Evolutionary conservation across 2,329 filamentous ascomycete species (phyloP).

Genomic region (Calonectria fujianensis): DNA sequence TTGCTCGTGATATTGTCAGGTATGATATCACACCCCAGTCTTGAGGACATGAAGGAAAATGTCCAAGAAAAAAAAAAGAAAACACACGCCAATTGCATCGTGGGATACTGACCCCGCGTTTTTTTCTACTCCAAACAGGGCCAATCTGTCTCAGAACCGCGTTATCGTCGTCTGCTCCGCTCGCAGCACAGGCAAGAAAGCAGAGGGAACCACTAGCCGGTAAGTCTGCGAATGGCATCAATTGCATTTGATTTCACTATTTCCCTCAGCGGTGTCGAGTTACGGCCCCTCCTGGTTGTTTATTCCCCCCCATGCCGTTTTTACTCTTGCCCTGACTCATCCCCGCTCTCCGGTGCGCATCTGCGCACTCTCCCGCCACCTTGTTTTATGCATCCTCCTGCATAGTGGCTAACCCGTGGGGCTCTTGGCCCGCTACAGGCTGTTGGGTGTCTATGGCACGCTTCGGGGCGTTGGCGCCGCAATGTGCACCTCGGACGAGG

Average conservation of each 20-base stretch:
- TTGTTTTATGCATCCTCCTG: constrained; percentile 21
- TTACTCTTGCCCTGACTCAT: constrained; percentile 14
- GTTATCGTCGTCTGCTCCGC: constrained; percentile 97
- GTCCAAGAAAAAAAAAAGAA: constrained; percentile 32
- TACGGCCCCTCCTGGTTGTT: constrained; percentile 2
- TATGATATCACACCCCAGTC: constrained; percentile 52
- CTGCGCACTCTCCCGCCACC: not conserved
- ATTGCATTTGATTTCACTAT: constrained; percentile 30
- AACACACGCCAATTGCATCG: constrained; percentile 33
- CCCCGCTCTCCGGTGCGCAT: constrained; percentile 12
- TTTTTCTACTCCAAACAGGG: constrained; percentile 51
- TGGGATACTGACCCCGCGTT: constrained; percentile 43
- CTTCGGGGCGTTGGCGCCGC: constrained; percentile 73
- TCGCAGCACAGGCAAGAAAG: constrained; percentile 94
- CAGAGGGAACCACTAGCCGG: constrained; percentile 96
- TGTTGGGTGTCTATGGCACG: constrained; percentile 77
- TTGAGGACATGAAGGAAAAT: constrained; percentile 22
- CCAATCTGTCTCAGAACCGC: constrained; percentile 78
- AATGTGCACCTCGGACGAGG: constrained; percentile 71
- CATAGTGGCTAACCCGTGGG: constrained; percentile 27
- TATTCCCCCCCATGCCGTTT: not conserved
- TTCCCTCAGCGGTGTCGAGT: constrained; percentile 28
- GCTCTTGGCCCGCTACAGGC: constrained; percentile 57
- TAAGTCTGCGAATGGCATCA: constrained; percentile 66
- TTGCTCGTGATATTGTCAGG: constrained; percentile 66